Evolutionary conservation across 768 basidiomycete species (phyloP).

Genomic region (Imleria badia): DNA sequence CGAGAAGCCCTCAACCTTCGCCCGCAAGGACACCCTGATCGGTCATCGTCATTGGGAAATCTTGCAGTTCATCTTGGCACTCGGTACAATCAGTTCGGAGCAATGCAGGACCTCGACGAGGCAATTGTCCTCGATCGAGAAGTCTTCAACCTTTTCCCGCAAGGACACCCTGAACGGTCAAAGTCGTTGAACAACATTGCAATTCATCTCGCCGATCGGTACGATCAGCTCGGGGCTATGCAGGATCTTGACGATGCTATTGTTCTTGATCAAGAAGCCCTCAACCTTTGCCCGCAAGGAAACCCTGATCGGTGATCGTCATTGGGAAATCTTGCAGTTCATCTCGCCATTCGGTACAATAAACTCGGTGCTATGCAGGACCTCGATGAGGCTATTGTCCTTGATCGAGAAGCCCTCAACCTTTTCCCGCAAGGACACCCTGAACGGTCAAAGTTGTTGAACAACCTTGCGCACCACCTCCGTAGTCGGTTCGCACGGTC

Average conservation of each 20-base stretch:
- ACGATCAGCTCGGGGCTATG: not conserved
- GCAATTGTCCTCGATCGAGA: not conserved
- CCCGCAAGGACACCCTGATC: not conserved
- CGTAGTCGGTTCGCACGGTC: too few species aligned
- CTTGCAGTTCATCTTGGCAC: not conserved
- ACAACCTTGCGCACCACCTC: too few species aligned
- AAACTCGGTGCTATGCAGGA: too few species aligned
- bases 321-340: too few species aligned
- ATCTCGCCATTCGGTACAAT: too few species aligned
- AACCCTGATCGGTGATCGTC: too few species aligned
- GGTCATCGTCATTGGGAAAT: not conserved
- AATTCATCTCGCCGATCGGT: not conserved
- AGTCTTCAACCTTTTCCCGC: not conserved
- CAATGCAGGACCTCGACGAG: not conserved
- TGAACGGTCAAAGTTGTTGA: too few species aligned
- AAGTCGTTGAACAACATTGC: not conserved
- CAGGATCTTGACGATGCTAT: not conserved
- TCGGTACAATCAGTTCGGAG: not conserved
- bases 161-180: not conserved
- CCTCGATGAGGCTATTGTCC: too few species aligned
- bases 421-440: too few species aligned
- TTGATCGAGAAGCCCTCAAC: too few species aligned
- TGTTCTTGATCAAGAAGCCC: not conserved
- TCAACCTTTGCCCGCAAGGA: too few species aligned
- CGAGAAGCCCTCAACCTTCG: not conserved